Conservation (phyloP, 371 early-diverging fungal species). For the Chytridiales sp. region DNA sequence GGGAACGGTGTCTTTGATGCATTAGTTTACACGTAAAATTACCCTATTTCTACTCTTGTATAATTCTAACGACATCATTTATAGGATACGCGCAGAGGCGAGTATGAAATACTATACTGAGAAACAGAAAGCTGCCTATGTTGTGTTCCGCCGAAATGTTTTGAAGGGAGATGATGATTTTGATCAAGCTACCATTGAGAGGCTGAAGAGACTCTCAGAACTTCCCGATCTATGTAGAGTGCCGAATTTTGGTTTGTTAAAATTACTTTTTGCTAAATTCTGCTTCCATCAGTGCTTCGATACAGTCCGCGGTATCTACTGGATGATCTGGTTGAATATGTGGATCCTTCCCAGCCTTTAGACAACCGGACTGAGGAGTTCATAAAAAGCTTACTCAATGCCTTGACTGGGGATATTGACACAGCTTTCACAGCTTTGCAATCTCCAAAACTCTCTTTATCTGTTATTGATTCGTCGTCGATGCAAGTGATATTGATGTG, state of each 20-base stretch:
- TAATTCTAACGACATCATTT: too few relatives aligned
- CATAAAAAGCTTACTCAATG: background rate
- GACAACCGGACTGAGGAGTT: too few relatives aligned
- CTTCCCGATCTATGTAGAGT: too few relatives aligned
- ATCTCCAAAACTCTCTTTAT: background rate
- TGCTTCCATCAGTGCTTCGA: too few relatives aligned
- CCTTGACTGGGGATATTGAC: background rate
- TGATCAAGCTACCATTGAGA: background rate
- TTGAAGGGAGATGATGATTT: background rate
- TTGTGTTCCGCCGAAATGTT: constrained; percentile 17
- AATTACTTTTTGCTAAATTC: too few relatives aligned
- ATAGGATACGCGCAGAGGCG: too few relatives aligned
- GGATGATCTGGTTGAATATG: too few relatives aligned
- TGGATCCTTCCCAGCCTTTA: too few relatives aligned
- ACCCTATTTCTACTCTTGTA: too few relatives aligned
- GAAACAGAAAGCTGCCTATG: background rate
- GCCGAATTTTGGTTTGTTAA: too few relatives aligned
- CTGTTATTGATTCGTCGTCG: background rate
- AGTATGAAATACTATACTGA: constrained; percentile 14
- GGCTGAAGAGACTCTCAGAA: too few relatives aligned
- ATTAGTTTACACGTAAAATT: constrained; percentile 8
- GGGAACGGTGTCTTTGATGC: constrained; percentile 12
- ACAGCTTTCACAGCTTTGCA: background rate
- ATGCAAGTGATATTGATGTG: constrained; percentile 6
- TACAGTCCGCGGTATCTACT: too few relatives aligned